These are phyloP conservation scores for Cladosporium sp. DNA, from an alignment of 2,329 filamentous ascomycete genomes.

Conservation along the genomic window DNA sequence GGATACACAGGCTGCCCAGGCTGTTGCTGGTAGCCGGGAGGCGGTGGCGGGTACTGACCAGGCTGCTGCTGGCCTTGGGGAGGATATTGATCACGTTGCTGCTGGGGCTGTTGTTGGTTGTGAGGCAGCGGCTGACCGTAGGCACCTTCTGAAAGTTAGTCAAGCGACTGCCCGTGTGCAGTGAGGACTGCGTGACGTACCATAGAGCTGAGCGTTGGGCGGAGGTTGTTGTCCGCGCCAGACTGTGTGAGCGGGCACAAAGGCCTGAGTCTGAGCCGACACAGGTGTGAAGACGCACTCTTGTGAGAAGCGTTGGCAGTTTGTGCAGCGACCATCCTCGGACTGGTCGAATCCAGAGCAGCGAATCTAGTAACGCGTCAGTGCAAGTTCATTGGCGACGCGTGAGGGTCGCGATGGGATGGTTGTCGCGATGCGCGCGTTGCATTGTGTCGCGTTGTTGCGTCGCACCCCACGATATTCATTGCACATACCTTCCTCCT, in stretches of 20 bases:
- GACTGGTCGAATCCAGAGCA: conserved; percentile 72
- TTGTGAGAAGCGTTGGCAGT: conserved; percentile 69
- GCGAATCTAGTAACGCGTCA: conserved; percentile 54
- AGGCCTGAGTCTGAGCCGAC: conserved; percentile 68
- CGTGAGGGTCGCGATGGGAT: not conserved
- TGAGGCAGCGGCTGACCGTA: conserved; percentile 47
- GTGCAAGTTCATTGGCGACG: conserved; percentile 10
- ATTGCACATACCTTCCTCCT: conserved; percentile 50
- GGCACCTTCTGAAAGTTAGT: conserved; percentile 29
- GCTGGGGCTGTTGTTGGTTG: conserved; percentile 26
- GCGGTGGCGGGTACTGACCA: conserved; percentile 35
- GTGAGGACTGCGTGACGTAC: not conserved
- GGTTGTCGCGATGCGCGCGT: not conserved
- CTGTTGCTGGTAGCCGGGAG: conserved; percentile 42
- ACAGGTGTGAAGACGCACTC: conserved; percentile 75
- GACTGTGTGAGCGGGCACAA: conserved; percentile 67
- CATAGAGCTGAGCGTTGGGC: conserved; percentile 43
- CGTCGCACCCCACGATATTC: not conserved
- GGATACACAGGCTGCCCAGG: conserved; percentile 43
- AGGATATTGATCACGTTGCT: conserved; percentile 21
- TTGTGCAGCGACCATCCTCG: conserved; percentile 67
- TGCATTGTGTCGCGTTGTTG: not conserved
- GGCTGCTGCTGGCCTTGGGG: conserved; percentile 31
- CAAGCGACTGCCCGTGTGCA: not conserved
- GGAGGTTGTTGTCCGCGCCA: conserved; percentile 47